Percentiles rank a stretch among this genome's conserved stretches.
These are phyloP conservation scores for Thalassiosira profunda DNA, from an alignment of 108 stramenopile species.

Conservation along the genomic window DNA sequence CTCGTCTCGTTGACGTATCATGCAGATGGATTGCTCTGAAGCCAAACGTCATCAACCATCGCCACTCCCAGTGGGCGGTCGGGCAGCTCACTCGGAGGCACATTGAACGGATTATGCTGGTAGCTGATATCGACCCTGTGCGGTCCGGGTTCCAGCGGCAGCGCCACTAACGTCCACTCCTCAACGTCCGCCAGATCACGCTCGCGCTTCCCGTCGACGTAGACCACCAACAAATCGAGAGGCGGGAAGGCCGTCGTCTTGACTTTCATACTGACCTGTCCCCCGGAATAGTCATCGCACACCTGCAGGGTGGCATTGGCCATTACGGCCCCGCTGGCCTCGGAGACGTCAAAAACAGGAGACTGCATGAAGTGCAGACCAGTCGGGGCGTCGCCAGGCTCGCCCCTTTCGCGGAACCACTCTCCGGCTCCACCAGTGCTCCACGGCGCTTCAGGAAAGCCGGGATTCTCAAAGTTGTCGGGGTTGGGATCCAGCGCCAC, in stretches of 20 bases:
- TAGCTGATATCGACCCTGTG: conserved; percentile 39
- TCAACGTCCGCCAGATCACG: conserved; percentile 24
- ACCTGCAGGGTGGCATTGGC: conserved; percentile 15
- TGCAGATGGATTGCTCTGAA: too few relatives aligned
- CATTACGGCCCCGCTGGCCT: background rate
- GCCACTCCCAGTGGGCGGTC: too few relatives aligned
- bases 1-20: too few relatives aligned
- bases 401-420: conserved; percentile 8
- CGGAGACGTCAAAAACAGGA: background rate
- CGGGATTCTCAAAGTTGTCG: background rate
- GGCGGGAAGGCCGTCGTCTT: conserved; percentile 20
- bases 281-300: conserved; percentile 14
- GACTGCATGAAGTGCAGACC: conserved; percentile 28
- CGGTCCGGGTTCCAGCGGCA: conserved; percentile 26
- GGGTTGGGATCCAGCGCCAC: conserved; percentile 2
- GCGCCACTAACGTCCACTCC: conserved; percentile 18
- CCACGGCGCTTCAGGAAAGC: conserved; percentile 16
- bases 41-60: too few relatives aligned
- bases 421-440: conserved; percentile 12
- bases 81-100: too few relatives aligned
- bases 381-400: background rate
- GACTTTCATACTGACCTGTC: background rate
- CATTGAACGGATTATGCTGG: conserved; percentile 27
- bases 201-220: conserved; percentile 16
- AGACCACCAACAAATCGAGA: conserved; percentile 29